Percentiles rank a stretch among this genome's conserved stretches.
Conservation (phyloP, 2,329 filamentous ascomycete species). For the Alternaria tenuissima region DNA sequence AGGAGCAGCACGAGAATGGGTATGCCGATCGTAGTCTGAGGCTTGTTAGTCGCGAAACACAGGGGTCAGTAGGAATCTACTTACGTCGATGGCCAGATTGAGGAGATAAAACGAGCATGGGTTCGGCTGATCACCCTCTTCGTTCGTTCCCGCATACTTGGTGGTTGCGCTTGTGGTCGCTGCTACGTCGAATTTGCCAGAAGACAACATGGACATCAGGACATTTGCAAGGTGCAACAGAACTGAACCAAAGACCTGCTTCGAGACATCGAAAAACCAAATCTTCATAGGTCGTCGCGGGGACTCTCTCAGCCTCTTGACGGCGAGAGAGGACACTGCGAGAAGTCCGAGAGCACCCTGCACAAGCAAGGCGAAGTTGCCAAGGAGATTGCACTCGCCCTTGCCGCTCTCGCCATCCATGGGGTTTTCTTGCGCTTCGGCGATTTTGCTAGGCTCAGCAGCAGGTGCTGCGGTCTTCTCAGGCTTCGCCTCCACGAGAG, state of each 20-base stretch:
- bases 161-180: slow-evolving; percentile 49
- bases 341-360: slow-evolving; percentile 85
- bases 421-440: slow-evolving; percentile 36
- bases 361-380: slow-evolving; percentile 88
- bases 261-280: slow-evolving; percentile 97
- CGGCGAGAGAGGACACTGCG: slow-evolving; percentile 86
- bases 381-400: slow-evolving; percentile 86
- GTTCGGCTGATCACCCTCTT: slow-evolving; percentile 71
- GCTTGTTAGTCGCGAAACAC: slow-evolving; percentile 13
- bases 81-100: slow-evolving; percentile 93
- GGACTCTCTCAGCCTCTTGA: slow-evolving; percentile 90
- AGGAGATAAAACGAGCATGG: slow-evolving; percentile 96
- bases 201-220: slow-evolving; percentile 95
- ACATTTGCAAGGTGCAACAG: slow-evolving; percentile 92
- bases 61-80: slow-evolving; percentile 50
- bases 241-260: slow-evolving; percentile 94
- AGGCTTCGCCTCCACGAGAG: slow-evolving; percentile 16
- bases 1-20: slow-evolving; percentile 92
- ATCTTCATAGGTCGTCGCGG: slow-evolving; percentile 93
- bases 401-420: slow-evolving; percentile 58
- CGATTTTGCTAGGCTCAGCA: slow-evolving; percentile 24
- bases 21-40: slow-evolving; percentile 91
- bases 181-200: slow-evolving; percentile 77
- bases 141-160: slow-evolving; percentile 32
- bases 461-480: slow-evolving; percentile 22